A percentile compares a stretch with the other conserved stretches of the same genome.
phyloP scores from a whole-genome alignment of 1,139 yeast genomes.

The Blastobotrys raffinosifermentans region DNA sequence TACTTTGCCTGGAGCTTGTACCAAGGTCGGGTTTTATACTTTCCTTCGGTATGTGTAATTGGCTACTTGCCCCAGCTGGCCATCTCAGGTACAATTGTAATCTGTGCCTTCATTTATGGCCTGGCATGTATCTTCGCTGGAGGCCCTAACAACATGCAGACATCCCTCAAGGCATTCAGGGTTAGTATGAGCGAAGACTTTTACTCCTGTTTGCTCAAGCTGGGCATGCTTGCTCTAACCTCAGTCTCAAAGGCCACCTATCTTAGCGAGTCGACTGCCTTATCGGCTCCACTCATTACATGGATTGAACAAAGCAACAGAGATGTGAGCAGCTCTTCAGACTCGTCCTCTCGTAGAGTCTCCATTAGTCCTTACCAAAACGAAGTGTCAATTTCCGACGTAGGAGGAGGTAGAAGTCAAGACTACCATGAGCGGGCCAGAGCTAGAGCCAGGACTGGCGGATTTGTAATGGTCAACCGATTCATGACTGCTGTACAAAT shows the following conservation, averaged over 20 bases:
- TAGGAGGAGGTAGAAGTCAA: background rate
- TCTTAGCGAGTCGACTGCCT: slow-evolving; percentile 51
- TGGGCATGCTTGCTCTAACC: slow-evolving; percentile 58
- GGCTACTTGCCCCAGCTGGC: slow-evolving; percentile 60
- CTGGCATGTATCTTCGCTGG: slow-evolving; percentile 54
- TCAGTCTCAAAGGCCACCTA: slow-evolving; percentile 64
- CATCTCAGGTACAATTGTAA: slow-evolving; percentile 43
- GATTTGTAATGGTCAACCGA: slow-evolving; percentile 13
- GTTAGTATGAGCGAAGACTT: slow-evolving; percentile 55
- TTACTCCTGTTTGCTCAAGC: slow-evolving; percentile 51
- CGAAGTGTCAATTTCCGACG: slow-evolving; percentile 14
- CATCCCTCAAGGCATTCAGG: slow-evolving; percentile 27
- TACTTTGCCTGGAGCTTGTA: slow-evolving; percentile 40
- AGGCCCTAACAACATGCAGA: slow-evolving; percentile 43
- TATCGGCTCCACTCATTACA: slow-evolving; percentile 46
- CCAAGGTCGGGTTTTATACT: slow-evolving; percentile 38
- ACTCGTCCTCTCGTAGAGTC: background rate
- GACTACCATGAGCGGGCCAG: slow-evolving; percentile 1
- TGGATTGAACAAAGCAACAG: slow-evolving; percentile 44
- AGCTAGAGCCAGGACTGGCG: slow-evolving; percentile 3
- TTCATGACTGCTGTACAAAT: slow-evolving; percentile 18
- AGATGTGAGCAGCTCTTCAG: no score
- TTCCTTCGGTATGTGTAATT: slow-evolving; percentile 51
- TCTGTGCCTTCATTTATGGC: slow-evolving; percentile 48
- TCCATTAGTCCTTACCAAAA: slow-evolving; percentile 15